phyloP scores from a whole-genome alignment of 2,329 filamentous ascomycete species.

The Stemphylium lycopersici region DNA sequence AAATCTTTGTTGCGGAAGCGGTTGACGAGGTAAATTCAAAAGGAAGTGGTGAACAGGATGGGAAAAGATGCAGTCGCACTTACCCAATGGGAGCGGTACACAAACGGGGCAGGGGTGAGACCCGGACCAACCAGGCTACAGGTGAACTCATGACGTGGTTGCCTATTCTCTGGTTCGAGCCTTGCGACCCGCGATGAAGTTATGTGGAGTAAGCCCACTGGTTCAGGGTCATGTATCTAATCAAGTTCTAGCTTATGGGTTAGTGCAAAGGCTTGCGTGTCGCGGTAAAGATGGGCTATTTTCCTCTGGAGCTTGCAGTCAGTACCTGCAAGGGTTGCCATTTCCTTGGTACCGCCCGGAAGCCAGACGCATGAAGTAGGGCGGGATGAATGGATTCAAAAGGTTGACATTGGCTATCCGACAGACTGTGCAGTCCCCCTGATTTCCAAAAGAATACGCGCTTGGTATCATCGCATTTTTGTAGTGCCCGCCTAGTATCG shows the following conservation, averaged over 20 bases:
- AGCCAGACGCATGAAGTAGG: no score
- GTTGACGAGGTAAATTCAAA: not conserved
- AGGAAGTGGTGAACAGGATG: not conserved
- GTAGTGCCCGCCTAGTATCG: not conserved
- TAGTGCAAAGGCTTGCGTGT: no score
- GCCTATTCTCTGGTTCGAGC: not conserved
- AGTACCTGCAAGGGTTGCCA: no score
- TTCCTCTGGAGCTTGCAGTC: no score
- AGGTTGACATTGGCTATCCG: not conserved
- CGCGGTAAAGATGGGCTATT: no score
- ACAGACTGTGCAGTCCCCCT: not conserved
- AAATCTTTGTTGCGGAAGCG: not conserved
- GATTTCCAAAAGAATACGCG: not conserved
- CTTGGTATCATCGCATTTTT: not conserved
- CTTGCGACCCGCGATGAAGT: no score
- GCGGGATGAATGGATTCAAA: not conserved
- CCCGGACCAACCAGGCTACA: not conserved
- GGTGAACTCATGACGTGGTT: slow-evolving; percentile 1
- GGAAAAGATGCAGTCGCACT: not conserved
- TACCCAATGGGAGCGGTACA: slow-evolving; percentile 5
- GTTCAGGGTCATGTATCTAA: no score
- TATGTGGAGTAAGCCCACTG: no score
- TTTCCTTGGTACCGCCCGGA: no score
- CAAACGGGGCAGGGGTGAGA: not conserved
- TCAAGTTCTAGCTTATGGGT: no score